Base-by-base conservation (phyloP, 495 filamentous ascomycete genomes). In the Xylaria grammica region DNA sequence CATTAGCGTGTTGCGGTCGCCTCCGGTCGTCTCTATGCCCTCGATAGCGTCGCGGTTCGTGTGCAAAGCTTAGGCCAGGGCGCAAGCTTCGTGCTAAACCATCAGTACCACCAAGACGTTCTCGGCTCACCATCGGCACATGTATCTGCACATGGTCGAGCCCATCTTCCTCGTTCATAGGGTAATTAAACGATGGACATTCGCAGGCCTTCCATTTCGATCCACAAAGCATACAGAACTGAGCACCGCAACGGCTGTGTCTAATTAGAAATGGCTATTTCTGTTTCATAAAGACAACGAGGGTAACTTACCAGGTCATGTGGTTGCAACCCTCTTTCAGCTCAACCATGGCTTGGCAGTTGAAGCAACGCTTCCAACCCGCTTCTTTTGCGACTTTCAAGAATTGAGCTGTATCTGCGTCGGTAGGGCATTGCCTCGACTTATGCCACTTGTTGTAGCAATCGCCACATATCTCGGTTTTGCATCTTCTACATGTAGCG, bases 181-280 rank as follows among this genome's bases (percentile, higher is more conserved):
- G 82, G 68, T 90, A 87, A 65, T 88, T 91, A 79, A 93, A 93
- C 86, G 85, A 91, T 2, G 90, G 88, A 67, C 91, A 95, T 60
- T 90, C 85, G 68, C 91, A 96, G 0, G 84, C 87, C 76, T 93
- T 94, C 91, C 91, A 94, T 65, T 87, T 87, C 26, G 75, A 68
- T 13, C 89, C 92, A 69, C 91, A 96, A 36, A 89, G 81, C 85
- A 92, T 91, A 77, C 91, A 96, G 74, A 93, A 94, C 67, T 93
- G 86, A 24, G 90, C 91, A 53, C 84, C 87, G 72, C 91, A 94
- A 56, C 86, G 90, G 74, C 89, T 89, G 62, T 59, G 0, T 29
- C 48, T 50, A 55, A 69, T 74, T 38, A 73, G 65, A 32, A 17
- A 36, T 8, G 30, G 8, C 49, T 26, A 42, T 22, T 7, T 9